phyloP scores from a whole-genome alignment of 257 asterid genomes.

The Mitragyna speciosa region DNA sequence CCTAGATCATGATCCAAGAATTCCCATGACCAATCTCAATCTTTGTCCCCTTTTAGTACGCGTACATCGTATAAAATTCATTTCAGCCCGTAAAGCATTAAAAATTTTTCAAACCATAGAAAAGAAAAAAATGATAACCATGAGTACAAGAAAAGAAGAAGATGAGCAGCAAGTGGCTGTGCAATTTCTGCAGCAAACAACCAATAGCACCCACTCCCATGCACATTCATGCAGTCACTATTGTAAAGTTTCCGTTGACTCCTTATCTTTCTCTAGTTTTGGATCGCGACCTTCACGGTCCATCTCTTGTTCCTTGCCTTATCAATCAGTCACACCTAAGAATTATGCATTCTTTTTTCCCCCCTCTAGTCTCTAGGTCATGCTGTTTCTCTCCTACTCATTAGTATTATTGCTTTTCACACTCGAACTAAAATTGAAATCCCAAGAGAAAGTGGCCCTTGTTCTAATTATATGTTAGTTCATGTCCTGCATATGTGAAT shows the following conservation, averaged over 20 bases:
- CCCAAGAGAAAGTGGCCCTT: background rate
- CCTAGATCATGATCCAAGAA: slow-evolving; percentile 50
- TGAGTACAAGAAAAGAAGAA: slow-evolving; percentile 31
- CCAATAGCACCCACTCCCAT: slow-evolving; percentile 42
- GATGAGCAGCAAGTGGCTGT: slow-evolving; percentile 32
- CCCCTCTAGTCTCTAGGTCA: slow-evolving; percentile 9
- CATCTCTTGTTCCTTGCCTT: slow-evolving; percentile 57
- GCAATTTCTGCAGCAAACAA: slow-evolving; percentile 55
- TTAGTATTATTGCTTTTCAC: background rate
- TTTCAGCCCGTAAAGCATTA: background rate
- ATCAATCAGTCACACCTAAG: slow-evolving; percentile 41
- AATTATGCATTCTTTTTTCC: background rate
- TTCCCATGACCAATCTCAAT: slow-evolving; percentile 59
- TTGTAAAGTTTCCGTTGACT: slow-evolving; percentile 62
- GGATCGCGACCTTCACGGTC: slow-evolving; percentile 67
- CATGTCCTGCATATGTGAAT: background rate
- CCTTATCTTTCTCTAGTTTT: slow-evolving; percentile 33
- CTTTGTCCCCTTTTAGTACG: slow-evolving; percentile 31
- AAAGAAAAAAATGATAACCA: slow-evolving; percentile 28
- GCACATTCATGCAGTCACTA: slow-evolving; percentile 45
- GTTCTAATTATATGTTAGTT: background rate
- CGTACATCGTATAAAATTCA: slow-evolving; percentile 32
- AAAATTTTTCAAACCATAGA: slow-evolving; percentile 24
- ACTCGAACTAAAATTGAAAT: background rate
- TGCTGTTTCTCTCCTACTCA: slow-evolving; percentile 15